These are phyloP conservation scores for Neofusicoccum kwambonambiense DNA, from an alignment of 2,329 filamentous ascomycete species.

Conservation along the genomic window DNA sequence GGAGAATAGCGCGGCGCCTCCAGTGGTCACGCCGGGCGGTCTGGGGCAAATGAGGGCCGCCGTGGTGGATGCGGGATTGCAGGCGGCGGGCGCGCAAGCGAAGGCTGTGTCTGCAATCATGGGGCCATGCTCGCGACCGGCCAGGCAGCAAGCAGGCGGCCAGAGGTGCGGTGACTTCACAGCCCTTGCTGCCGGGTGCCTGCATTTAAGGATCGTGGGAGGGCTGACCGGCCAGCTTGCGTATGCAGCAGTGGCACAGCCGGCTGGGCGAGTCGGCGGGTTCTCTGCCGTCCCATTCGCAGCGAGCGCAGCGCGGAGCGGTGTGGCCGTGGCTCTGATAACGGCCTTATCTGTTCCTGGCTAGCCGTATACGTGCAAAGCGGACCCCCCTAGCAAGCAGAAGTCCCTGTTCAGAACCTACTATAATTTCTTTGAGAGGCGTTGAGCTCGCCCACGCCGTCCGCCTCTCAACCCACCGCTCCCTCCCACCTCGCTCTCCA, in stretches of 20 bases:
- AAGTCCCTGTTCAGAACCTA: background rate
- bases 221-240: background rate
- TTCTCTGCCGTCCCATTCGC: background rate
- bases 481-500: constrained; percentile 17
- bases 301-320: background rate
- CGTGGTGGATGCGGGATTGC: background rate
- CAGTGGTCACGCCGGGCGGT: background rate
- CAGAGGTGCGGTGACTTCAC: background rate
- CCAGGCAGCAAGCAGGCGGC: background rate
- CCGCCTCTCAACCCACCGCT: constrained; percentile 9
- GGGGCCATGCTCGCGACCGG: background rate
- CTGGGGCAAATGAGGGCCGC: background rate
- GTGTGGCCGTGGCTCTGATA: background rate
- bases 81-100: background rate
- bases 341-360: constrained; percentile 7
- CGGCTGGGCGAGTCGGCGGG: background rate
- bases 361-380: background rate
- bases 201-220: background rate
- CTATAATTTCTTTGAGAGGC: background rate
- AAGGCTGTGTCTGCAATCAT: background rate
- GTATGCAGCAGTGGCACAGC: constrained; percentile 4
- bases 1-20: background rate
- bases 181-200: background rate
- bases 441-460: constrained; percentile 2
- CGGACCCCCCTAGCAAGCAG: background rate